These are phyloP conservation scores for Pestalotiopsis sp. DNA, from an alignment of 2,329 filamentous ascomycete genomes.

Conservation along the genomic window DNA sequence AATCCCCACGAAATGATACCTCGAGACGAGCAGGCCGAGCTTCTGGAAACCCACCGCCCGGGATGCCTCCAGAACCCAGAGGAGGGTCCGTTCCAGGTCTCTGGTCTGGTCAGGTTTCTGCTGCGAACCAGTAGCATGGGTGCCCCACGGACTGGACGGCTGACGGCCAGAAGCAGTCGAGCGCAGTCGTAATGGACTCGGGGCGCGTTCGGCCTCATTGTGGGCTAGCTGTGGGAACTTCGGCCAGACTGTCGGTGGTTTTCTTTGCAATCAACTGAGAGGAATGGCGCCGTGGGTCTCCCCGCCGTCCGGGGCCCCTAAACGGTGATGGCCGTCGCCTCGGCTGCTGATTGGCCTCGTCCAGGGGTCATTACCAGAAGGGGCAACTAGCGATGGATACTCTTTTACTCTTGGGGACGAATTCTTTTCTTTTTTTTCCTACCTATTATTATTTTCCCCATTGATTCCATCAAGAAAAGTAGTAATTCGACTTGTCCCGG, in stretches of 20 bases:
- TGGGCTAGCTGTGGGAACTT: constrained; percentile 10
- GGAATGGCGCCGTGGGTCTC: constrained; percentile 2
- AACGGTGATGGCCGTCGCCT: neutral
- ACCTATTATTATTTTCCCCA: neutral
- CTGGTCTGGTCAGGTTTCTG: neutral
- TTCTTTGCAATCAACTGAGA: neutral
- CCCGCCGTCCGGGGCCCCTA: neutral
- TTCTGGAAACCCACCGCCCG: neutral
- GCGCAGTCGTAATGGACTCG: constrained; percentile 14
- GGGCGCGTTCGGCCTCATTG: constrained; percentile 11
- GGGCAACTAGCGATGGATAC: neutral
- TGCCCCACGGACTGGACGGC: too few relatives aligned
- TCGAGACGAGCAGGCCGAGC: constrained; percentile 5
- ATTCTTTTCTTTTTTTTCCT: neutral
- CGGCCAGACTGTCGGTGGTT: constrained; percentile 5
- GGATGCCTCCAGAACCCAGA: neutral
- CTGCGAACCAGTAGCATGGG: too few relatives aligned
- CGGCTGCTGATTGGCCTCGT: neutral
- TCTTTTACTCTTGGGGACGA: neutral
- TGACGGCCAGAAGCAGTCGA: too few relatives aligned
- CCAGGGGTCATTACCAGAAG: neutral
- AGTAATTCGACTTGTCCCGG: neutral
- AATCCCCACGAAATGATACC: constrained; percentile 7
- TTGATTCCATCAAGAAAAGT: neutral
- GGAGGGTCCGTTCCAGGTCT: neutral